Base-by-base conservation (phyloP, 495 filamentous ascomycete genomes). In the Massariosphaeria phaeospora region DNA sequence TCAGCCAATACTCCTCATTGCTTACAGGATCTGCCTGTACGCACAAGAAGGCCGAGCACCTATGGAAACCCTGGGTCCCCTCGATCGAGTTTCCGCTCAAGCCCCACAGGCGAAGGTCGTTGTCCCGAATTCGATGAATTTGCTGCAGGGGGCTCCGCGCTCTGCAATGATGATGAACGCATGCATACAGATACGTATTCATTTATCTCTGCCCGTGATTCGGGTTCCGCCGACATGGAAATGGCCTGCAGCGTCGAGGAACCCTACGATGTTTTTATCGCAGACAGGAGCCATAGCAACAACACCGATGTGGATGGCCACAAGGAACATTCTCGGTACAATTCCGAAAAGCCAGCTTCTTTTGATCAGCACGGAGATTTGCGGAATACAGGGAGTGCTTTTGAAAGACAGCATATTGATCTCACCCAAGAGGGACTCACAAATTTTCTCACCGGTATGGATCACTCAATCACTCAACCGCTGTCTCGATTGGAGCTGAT, bases 401-500 rank as follows among this genome's bases (percentile, higher is more conserved):
- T 13, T 9, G 7, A 15, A 3, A 21, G 6, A 7, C 39, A 42
- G 39, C 7, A 21, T 7, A 42, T 7, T 15, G 24, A 18, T 3
- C 11, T 23, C 2, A 18, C 12, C 11, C 11, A 42, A 3, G 17
- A 5, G 4, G 39, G 24, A 7, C 7, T 42, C 24, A 9, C 6
- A 25, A 13, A 18, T 4, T 20, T 3, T 42, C 3, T 42, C 18
- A 13, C 17, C 18, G 21, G 39, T 13, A 10, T 2, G 20, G 12
- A 5, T 42, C 39, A 42, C 17, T 42, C 13, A 13, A 41, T 54
- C 34, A 42, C 24, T 3, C 39, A 24, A 23, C 39, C 49, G 9
- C 21, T 61, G 15, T 23, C 46, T 20, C 29, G 53, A 17, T 24
- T 57, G 15, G 25, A 42, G 24, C 53, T 57, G 53, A 41, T 57